phyloP scores from a whole-genome alignment of 176 grass and related monocot genomes.

The Eragrostis nindensis region DNA sequence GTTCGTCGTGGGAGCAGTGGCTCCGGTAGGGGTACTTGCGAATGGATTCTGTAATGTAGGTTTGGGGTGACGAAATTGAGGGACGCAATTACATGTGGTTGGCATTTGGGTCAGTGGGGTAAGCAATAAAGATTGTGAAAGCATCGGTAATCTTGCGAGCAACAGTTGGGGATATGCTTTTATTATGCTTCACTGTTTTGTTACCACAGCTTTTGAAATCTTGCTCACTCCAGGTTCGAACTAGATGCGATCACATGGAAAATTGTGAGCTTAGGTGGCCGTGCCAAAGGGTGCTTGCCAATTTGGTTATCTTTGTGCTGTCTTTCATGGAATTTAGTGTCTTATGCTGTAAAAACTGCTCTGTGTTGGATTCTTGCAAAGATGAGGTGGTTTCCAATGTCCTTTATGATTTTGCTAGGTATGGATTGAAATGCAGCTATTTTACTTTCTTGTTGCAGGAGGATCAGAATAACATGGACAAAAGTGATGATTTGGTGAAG shows the following conservation, averaged over 20 bases:
- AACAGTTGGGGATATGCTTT: not conserved
- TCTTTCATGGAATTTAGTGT: not conserved
- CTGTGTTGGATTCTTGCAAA: not conserved
- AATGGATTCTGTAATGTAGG: conserved; percentile 7
- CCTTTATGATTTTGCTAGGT: not conserved
- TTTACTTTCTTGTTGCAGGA: conserved; percentile 51
- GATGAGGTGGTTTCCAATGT: not conserved
- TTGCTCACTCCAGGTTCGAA: not conserved
- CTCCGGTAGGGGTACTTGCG: not conserved
- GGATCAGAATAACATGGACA: conserved; percentile 71
- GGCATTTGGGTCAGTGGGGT: not conserved
- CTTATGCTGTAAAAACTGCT: not conserved
- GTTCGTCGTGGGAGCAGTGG: too few species aligned
- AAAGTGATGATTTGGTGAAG: conserved; percentile 87
- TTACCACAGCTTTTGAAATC: not conserved
- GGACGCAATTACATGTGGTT: not conserved
- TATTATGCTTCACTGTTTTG: not conserved
- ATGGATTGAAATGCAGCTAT: not conserved
- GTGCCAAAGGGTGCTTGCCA: not conserved
- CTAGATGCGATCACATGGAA: not conserved
- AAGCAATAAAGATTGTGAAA: not conserved
- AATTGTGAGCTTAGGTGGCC: not conserved
- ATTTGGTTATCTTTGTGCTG: not conserved
- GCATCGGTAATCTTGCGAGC: not conserved
- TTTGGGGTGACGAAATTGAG: not conserved